Evolutionary conservation across 1,284 basidiomycete species (phyloP), one percentile per base, ranked within the genome.

Genomic region (Trichosporon asahii): DNA sequence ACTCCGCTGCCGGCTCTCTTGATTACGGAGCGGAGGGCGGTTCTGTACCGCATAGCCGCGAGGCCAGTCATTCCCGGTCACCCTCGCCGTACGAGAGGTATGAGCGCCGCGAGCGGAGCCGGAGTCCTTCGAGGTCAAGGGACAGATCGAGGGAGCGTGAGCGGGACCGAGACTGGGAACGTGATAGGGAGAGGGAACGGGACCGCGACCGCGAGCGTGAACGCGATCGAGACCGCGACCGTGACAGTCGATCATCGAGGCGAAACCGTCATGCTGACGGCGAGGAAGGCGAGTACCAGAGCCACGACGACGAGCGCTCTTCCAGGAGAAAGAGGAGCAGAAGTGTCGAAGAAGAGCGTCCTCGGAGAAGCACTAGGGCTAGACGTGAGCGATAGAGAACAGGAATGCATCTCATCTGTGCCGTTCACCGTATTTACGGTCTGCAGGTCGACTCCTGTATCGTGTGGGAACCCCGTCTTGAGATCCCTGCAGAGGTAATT

Each of bases 21-120:
- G 80, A 82, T 66, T 82, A 82, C 37, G 80, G 80, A n/a, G 72
- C 68, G 29, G 65, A 60, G n/a, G 66, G 66, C 15, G 67, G 55
- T 12, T 72, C 70, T 11, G 64, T n/a, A 12, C 71, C 69, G 2
- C 66, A 63, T 35, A 72, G 73, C 9, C 70, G 74, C 15, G 72
- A 72, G 44, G 55, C 55, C 29, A 67, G 63, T 46, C 70, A 64
- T 25, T 64, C 67, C 25, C 61, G 64, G 21, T 57, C 68, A 53
- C 53, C 29, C 25, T 66, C 67, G 14, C 67, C 67, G 11, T 65
- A 37, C 40, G 63, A 60, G 53, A 33, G 57, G 29, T 31, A 61
- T 33, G 21, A 53, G 21, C 46, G 55, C 33, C 65, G 65, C 15
- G 29, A 65, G 12, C 21, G 64, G 29, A 71, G 68, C 72, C 72